These are phyloP conservation scores for Phialophora verrucosa DNA, from an alignment of 2,329 filamentous ascomycete genomes.

Conservation along the genomic window DNA sequence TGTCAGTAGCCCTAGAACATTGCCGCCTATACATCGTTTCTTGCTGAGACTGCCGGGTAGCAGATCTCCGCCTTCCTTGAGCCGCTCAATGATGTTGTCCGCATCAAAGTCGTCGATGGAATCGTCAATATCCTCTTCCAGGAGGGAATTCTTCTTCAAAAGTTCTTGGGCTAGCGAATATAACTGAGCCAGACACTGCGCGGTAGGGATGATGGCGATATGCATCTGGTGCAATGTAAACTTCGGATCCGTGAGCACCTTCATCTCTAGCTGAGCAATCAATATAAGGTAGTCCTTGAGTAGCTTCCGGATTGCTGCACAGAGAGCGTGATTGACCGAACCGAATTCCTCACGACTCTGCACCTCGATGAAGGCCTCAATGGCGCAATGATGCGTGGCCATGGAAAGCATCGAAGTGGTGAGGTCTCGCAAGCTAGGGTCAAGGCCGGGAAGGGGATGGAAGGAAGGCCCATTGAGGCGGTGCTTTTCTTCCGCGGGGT, in stretches of 20 bases:
- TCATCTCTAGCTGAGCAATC: constrained; percentile 90
- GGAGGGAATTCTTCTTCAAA: constrained; percentile 81
- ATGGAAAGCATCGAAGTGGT: constrained; percentile 89
- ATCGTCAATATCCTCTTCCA: constrained; percentile 78
- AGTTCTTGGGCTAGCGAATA: constrained; percentile 88
- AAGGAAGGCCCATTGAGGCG: constrained; percentile 82
- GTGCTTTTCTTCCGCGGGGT: constrained; percentile 84
- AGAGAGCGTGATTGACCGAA: constrained; percentile 91
- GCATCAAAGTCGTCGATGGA: constrained; percentile 78
- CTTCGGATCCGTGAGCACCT: constrained; percentile 82
- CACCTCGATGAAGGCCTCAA: constrained; percentile 92
- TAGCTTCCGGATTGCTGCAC: constrained; percentile 89
- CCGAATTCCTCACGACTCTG: constrained; percentile 93
- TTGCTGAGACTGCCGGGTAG: constrained; percentile 80
- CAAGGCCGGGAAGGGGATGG: constrained; percentile 78
- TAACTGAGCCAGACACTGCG: constrained; percentile 88
- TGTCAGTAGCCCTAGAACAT: constrained; percentile 86
- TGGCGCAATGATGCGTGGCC: constrained; percentile 88
- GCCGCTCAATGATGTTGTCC: constrained; percentile 88
- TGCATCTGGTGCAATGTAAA: constrained; percentile 95
- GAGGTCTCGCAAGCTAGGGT: constrained; percentile 88
- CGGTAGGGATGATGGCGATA: constrained; percentile 85
- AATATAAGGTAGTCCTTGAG: constrained; percentile 93
- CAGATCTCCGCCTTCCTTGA: constrained; percentile 84
- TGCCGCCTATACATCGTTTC: constrained; percentile 95